Conservation (phyloP, 2,329 filamentous ascomycete species). For the Xylaria sp. region DNA sequence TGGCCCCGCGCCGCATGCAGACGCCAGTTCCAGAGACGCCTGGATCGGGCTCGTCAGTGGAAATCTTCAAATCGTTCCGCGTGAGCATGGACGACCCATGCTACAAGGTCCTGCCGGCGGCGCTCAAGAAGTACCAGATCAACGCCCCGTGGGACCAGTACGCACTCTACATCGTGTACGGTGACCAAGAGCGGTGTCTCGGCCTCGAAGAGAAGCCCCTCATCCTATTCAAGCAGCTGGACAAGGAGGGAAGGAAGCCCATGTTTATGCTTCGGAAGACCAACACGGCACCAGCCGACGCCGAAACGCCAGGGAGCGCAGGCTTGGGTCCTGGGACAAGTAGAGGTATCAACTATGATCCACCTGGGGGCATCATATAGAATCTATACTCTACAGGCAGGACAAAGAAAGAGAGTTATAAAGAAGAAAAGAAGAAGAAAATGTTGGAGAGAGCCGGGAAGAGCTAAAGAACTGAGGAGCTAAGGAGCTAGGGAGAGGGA, state of each 20-base stretch:
- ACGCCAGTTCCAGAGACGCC: constrained; percentile 72
- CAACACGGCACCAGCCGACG: constrained; percentile 62
- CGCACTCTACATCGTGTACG: constrained; percentile 96
- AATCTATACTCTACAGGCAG: background rate
- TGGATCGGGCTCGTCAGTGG: constrained; percentile 72
- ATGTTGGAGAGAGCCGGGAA: background rate
- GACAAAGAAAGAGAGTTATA: background rate
- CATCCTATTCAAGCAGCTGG: constrained; percentile 95
- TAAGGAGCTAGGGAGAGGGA: background rate
- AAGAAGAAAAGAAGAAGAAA: background rate
- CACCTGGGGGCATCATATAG: constrained; percentile 69
- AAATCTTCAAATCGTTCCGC: constrained; percentile 99
- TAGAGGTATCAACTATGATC: constrained; percentile 63
- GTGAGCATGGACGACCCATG: constrained; percentile 98
- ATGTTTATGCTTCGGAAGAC: constrained; percentile 97
- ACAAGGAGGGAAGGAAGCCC: constrained; percentile 96
- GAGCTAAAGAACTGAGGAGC: no score
- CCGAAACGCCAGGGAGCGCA: constrained; percentile 63
- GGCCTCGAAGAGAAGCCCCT: constrained; percentile 92
- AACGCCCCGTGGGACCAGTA: constrained; percentile 98
- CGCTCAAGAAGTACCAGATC: constrained; percentile 98
- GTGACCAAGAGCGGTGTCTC: constrained; percentile 95
- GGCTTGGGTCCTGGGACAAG: constrained; percentile 58
- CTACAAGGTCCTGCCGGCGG: constrained; percentile 94
- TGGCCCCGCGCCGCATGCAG: constrained; percentile 66